Conservation (phyloP, 2,329 filamentous ascomycete species). For the Tolypocladium album region DNA sequence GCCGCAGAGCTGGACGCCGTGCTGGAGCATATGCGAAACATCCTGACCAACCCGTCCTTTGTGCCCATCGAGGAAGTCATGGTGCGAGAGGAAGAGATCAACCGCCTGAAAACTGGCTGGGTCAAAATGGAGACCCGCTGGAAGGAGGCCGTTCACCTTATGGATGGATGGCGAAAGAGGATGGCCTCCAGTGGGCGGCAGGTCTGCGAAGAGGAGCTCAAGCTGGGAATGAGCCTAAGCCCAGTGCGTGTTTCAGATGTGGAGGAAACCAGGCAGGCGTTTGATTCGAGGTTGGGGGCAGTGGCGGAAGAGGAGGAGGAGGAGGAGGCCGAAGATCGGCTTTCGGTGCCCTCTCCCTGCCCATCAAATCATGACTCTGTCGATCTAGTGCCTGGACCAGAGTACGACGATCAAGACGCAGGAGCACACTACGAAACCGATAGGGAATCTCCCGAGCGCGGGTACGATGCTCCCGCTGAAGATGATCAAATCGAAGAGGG, state of each 20-base stretch:
- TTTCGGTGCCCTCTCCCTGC: slow-evolving; percentile 15
- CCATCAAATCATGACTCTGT: slow-evolving; percentile 9
- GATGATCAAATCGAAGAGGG: slow-evolving; percentile 30
- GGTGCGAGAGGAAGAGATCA: slow-evolving; percentile 84
- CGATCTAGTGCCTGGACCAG: slow-evolving; percentile 10
- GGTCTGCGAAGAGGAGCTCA: slow-evolving; percentile 57
- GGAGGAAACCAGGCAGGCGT: slow-evolving; percentile 30
- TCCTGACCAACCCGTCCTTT: slow-evolving; percentile 92
- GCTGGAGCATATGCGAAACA: slow-evolving; percentile 67
- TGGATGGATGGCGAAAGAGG: slow-evolving; percentile 82
- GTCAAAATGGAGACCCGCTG: slow-evolving; percentile 88
- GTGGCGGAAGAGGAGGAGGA: slow-evolving; percentile 39
- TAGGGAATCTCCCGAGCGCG: slow-evolving; percentile 26
- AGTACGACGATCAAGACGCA: slow-evolving; percentile 18
- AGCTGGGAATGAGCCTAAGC: slow-evolving; percentile 55
- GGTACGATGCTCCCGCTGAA: slow-evolving; percentile 33
- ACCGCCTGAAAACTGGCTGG: slow-evolving; percentile 72
- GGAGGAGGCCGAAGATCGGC: slow-evolving; percentile 16
- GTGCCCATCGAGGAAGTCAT: slow-evolving; percentile 92
- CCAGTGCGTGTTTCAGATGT: slow-evolving; percentile 45
- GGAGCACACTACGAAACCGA: not conserved
- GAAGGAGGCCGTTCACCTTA: slow-evolving; percentile 81
- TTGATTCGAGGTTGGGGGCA: slow-evolving; percentile 29
- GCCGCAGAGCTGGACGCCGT: slow-evolving; percentile 64
- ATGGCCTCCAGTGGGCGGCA: slow-evolving; percentile 62